Percentiles rank a stretch among this genome's conserved stretches.
Evolutionary conservation across 306 rosid species (phyloP).

Genomic region (Gastrolobium bilobum): DNA sequence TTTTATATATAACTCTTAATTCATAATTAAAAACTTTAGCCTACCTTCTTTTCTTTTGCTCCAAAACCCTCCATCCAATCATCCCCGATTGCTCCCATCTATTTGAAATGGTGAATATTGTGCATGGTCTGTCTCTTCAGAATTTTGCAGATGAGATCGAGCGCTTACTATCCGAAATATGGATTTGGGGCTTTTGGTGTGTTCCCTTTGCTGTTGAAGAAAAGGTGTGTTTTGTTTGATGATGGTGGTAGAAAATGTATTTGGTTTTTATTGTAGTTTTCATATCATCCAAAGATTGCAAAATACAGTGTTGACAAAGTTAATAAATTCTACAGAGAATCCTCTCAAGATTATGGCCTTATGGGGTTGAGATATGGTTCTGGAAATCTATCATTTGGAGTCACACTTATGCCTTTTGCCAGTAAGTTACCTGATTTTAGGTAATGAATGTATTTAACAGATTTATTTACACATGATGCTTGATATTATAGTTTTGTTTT

Average conservation of each 20-base stretch:
- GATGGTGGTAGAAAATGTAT: conserved; percentile 41
- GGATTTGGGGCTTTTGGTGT: conserved; percentile 94
- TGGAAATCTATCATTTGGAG: conserved; percentile 77
- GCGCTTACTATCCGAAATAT: conserved; percentile 79
- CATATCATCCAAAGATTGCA: conserved; percentile 39
- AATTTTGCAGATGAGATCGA: conserved; percentile 82
- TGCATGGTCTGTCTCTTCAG: conserved; percentile 58
- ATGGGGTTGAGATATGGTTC: conserved; percentile 96
- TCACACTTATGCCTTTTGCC: conserved; percentile 74
- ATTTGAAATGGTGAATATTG: conserved; percentile 40
- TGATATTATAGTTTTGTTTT: conserved; percentile 17
- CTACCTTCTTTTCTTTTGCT: not conserved
- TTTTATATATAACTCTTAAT: not conserved
- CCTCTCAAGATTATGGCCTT: conserved; percentile 75
- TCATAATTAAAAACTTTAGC: too few species aligned
- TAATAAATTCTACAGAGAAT: conserved; percentile 63
- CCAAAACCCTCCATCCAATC: not conserved
- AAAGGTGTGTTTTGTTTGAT: conserved; percentile 66
- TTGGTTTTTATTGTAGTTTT: conserved; percentile 47
- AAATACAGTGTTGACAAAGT: conserved; percentile 49
- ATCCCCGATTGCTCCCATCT: not conserved
- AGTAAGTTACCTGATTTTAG: conserved; percentile 58
- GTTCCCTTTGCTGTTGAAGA: conserved; percentile 78
- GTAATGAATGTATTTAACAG: conserved; percentile 8
- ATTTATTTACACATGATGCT: not conserved